Base-by-base conservation (phyloP, 805 yeast genomes). In the Teunomyces tritomae region DNA sequence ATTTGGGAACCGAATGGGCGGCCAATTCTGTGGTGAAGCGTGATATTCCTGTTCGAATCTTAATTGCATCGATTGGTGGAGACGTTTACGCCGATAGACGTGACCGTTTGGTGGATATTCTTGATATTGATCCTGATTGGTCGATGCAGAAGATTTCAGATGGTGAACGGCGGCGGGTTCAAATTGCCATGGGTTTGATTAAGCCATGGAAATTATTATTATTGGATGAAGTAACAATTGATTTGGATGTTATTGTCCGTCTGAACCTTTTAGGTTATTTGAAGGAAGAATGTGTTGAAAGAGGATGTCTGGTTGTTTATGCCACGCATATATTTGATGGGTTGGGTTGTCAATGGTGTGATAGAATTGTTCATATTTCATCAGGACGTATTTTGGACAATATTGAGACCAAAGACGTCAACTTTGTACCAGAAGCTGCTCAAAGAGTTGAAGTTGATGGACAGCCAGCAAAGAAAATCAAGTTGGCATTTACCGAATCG, bases 311-410 rank as follows among this genome's bases (percentile, higher is more conserved):
- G 42, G 88, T 94, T 32, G 83, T 92, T 3, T 94, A 94, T 62
- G 94, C 98, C 2, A 94, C 99, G 0, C 99, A 94, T 61, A 94
- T 94, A 42, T 94, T 94, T 65, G 99, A 94, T 59, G 99, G 99
- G 0, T 77, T 94, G 48, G 89, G 89, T 10, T 74, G 77, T 41
- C 51, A 54, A 27, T 94, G 98, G 96, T 96, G 97, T 27, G 87
- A 95, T 33, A 74, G 86, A 45, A 73, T 94, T 7, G 75, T 84
- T 10, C 99, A 94, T 65, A 71, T 94, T 53, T 82, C 79, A 56
- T 78, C 80, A 45, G 97, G 98, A 1, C 62, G 66, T 20, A 75
- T 70, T 27, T 63, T 68, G 17, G 71, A 74, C 49, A 71, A 70
- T 44, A 53, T 71, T n/a, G 45, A 55, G 9, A 65, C 65, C 49